Evolutionary conservation across 805 yeast species (phyloP).

Genomic region (Sugiyamaella mastotermitis): DNA sequence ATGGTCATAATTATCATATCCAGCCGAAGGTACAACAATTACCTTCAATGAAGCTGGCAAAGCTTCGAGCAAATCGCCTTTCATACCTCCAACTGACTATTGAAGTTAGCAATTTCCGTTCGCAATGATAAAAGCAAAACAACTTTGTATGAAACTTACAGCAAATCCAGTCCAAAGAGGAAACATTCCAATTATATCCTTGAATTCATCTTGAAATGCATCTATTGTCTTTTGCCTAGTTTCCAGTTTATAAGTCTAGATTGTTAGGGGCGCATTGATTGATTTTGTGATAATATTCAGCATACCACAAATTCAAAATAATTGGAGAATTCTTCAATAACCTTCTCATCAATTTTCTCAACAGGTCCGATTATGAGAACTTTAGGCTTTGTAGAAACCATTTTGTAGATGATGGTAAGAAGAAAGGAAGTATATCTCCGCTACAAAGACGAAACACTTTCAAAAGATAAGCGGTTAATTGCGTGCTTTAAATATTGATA

Average conservation of each 20-base stretch:
- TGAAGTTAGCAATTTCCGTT: not conserved
- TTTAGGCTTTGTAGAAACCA: no score
- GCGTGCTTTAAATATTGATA: no score
- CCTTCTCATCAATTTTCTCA: slow-evolving; percentile 1
- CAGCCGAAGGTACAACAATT: slow-evolving; percentile 53
- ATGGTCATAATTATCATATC: slow-evolving; percentile 48
- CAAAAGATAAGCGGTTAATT: no score
- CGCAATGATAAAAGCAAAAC: not conserved
- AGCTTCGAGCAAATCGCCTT: slow-evolving; percentile 32
- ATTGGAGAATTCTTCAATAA: slow-evolving; percentile 5
- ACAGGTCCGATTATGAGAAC: slow-evolving; percentile 10
- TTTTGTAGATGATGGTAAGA: no score
- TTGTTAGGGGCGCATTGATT: no score
- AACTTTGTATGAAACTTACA: slow-evolving; percentile 1
- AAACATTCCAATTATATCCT: slow-evolving; percentile 46
- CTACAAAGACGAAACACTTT: no score
- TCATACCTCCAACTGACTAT: slow-evolving; percentile 15
- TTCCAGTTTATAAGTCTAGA: slow-evolving; percentile 6
- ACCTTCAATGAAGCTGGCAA: slow-evolving; percentile 44
- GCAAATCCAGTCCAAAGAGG: slow-evolving; percentile 47
- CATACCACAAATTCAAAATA: slow-evolving; percentile 7
- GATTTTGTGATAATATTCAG: no score
- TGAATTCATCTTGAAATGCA: slow-evolving; percentile 34
- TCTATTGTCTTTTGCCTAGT: slow-evolving; percentile 33
- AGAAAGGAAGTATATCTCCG: no score